Base-by-base conservation (phyloP, 768 basidiomycete species). In the Lenzites betulinus region DNA sequence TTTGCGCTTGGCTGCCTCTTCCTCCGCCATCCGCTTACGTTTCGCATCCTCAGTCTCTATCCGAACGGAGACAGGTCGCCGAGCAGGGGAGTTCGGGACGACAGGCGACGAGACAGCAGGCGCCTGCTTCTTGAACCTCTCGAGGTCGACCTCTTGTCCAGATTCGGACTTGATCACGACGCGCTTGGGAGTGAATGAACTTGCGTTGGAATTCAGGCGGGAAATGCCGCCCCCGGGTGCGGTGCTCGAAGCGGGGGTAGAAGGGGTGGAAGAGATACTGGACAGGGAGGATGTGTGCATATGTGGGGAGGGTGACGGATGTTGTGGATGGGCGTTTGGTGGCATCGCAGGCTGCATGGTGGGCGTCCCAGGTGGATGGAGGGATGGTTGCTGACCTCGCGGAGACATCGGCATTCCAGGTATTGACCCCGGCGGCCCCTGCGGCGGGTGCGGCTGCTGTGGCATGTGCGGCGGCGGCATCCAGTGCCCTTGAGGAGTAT, bases 301-400 rank as follows among this genome's bases (percentile, higher is more conserved):
- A 65, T 70, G 71, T 7, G 78, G 73, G 39, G 81, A 75, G 0
- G 81, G 82, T 30, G 84, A 80, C 16, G 80, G 76, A 64, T 79
- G 82, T 18, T 78, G 75, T 13, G 78, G 75, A 66, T 83, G 82
- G 7, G 68, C 64, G 6, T 77, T 68, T 48, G 75, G 70, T 11
- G 86, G 82, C 35, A 81, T 70, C 18, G 89, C 81, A 58, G 87
- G 89, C 2, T 83, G 55, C 56, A 83, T 76, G 1, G 86, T 88
- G n/a, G 90, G 88, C 1, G 90, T 91, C 30, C 83, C 83, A 13
- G 89, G 85, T 5, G 75, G 71, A 66, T 83, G 86, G 18, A 88
- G 67, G 50, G 67, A 75, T 13, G 76, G 77, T 50, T 81, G 78
- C 35, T 79, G 82, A 67, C 81, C 85, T 64, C 88, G 83, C 38